Percentiles rank a stretch among this genome's conserved stretches.
These are phyloP conservation scores for Mariannaea elegans DNA, from an alignment of 2,329 filamentous ascomycete genomes.

Conservation along the genomic window DNA sequence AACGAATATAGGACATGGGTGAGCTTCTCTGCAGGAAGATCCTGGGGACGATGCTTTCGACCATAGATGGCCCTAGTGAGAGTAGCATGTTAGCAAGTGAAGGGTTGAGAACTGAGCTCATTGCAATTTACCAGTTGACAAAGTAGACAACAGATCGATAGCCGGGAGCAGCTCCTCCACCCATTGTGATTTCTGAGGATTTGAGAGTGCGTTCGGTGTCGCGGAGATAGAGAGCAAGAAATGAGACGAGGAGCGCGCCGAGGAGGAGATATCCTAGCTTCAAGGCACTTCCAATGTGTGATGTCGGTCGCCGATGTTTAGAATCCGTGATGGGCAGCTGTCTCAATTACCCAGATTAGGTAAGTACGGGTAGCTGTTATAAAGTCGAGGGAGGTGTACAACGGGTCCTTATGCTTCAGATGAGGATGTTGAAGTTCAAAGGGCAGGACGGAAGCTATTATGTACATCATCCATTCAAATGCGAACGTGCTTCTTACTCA, in stretches of 20 bases:
- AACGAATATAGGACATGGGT: conserved; percentile 94
- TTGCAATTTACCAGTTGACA: conserved; percentile 68
- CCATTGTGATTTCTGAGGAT: conserved; percentile 45
- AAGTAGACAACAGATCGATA: conserved; percentile 78
- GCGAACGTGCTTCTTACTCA: conserved; percentile 19
- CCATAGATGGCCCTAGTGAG: conserved; percentile 78
- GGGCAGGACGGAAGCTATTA: neutral
- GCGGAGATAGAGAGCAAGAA: conserved; percentile 25
- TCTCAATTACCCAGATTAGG: neutral
- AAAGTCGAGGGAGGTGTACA: too few species aligned
- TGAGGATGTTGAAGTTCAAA: conserved; percentile 1
- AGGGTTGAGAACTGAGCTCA: neutral
- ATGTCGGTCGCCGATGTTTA: conserved; percentile 19
- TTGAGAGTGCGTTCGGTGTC: neutral
- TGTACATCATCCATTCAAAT: neutral
- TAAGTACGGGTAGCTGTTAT: too few species aligned
- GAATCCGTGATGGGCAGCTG: conserved; percentile 27
- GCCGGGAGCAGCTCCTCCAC: conserved; percentile 54
- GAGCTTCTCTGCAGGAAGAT: conserved; percentile 81
- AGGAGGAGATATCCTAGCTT: conserved; percentile 9
- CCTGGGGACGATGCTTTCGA: conserved; percentile 84
- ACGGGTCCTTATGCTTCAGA: neutral
- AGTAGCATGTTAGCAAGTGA: conserved; percentile 29
- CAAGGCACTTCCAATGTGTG: conserved; percentile 12
- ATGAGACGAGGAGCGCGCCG: conserved; percentile 20